Evolutionary conservation across 768 basidiomycete species (phyloP).

Genomic region (Tylopilus sp.): DNA sequence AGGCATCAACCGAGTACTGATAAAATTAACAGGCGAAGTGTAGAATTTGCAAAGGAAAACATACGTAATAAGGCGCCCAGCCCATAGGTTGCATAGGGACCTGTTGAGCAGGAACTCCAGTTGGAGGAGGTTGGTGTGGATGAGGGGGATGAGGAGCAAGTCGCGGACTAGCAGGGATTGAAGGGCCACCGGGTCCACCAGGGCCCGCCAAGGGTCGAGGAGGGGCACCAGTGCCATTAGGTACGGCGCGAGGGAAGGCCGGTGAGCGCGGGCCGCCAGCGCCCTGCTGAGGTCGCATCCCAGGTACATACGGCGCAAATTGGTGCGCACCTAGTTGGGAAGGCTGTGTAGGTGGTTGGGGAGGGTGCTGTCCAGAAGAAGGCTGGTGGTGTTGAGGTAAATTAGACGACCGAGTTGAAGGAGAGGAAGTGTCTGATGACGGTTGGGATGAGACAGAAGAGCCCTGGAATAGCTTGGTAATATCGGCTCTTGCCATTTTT

Average conservation of each 20-base stretch:
- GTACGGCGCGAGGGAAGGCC: slow-evolving; percentile 55
- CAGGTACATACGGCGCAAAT: slow-evolving; percentile 49
- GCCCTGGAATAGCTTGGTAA: slow-evolving; percentile 41
- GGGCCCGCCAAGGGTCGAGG: slow-evolving; percentile 47
- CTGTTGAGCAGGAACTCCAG: slow-evolving; percentile 46
- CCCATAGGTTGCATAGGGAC: slow-evolving; percentile 38
- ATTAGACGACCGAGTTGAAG: slow-evolving; percentile 50
- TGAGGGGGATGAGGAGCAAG: slow-evolving; percentile 46
- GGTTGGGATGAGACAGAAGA: slow-evolving; percentile 43
- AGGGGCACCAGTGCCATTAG: slow-evolving; percentile 50
- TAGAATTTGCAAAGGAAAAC: slow-evolving; percentile 25
- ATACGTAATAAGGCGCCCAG: slow-evolving; percentile 57
- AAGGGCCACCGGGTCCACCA: slow-evolving; percentile 52
- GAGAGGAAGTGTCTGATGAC: slow-evolving; percentile 54
- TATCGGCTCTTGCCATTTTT: slow-evolving; percentile 36
- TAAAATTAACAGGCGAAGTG: not conserved
- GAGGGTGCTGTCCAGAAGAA: slow-evolving; percentile 35
- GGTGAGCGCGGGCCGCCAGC: slow-evolving; percentile 64
- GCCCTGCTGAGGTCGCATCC: slow-evolving; percentile 43
- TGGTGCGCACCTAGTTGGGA: slow-evolving; percentile 44
- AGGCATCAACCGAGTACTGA: slow-evolving; percentile 47
- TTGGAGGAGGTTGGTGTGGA: slow-evolving; percentile 53
- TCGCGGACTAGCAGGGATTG: slow-evolving; percentile 61
- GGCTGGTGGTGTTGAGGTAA: slow-evolving; percentile 47
- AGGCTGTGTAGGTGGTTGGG: slow-evolving; percentile 36